phyloP scores from a whole-genome alignment of 2,329 filamentous ascomycete genomes.

The Didymella keratinophila region DNA sequence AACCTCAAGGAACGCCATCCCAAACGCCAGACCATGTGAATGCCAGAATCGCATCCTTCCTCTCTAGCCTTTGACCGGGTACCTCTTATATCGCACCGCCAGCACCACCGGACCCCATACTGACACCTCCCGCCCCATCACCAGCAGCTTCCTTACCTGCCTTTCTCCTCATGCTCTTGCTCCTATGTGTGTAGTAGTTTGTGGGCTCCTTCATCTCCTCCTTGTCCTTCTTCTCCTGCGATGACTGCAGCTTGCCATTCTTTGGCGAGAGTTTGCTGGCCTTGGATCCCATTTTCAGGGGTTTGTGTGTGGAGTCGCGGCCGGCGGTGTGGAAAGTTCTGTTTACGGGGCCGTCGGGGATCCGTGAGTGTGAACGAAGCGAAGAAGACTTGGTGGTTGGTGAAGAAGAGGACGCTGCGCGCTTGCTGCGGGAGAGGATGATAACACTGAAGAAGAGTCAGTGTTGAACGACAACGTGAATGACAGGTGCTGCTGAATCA shows the following conservation, averaged over 20 bases:
- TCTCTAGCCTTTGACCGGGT: background rate
- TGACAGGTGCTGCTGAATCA: background rate
- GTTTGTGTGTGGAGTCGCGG: background rate
- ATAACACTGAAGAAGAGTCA: conserved; percentile 24
- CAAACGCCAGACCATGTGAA: background rate
- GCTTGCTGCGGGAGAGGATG: conserved; percentile 27
- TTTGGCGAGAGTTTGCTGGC: conserved; percentile 31
- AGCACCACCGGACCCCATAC: conserved; percentile 19
- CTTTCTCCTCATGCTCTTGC: conserved; percentile 46
- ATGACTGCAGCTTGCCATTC: conserved; percentile 34
- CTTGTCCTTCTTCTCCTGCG: conserved; percentile 37
- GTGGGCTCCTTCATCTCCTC: conserved; percentile 47
- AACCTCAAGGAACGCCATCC: background rate
- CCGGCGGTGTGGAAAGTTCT: background rate
- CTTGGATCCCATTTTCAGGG: conserved; percentile 43
- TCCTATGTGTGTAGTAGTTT: conserved; percentile 46
- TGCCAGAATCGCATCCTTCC: background rate
- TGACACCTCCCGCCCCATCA: conserved; percentile 19
- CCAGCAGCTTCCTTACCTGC: conserved; percentile 30
- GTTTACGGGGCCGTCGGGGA: background rate
- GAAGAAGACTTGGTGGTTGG: background rate
- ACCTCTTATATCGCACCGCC: conserved; percentile 16
- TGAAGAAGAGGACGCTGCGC: conserved; percentile 19
- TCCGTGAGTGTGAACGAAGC: background rate
- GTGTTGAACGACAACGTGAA: background rate